These are phyloP conservation scores for Podospora sp. DNA, from an alignment of 495 filamentous ascomycete genomes.

Conservation along the genomic window DNA sequence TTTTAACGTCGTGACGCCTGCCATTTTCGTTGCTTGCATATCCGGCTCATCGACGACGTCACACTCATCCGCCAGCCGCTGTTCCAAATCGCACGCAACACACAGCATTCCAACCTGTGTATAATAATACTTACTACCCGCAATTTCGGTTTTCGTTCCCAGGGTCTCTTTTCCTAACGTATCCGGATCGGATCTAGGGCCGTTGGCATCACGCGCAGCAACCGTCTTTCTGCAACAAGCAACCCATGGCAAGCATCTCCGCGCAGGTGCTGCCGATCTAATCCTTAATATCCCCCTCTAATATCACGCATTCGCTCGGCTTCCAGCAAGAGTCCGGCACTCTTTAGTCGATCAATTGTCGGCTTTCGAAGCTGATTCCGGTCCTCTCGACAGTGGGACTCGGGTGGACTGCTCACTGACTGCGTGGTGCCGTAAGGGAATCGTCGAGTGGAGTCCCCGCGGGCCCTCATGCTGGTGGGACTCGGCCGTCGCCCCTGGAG, in stretches of 20 bases:
- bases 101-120: neutral
- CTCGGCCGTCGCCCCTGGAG: neutral
- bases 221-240: neutral
- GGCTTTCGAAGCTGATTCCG: neutral
- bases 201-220: too few species aligned
- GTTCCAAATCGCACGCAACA: neutral
- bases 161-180: neutral
- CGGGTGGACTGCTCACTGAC: too few species aligned
- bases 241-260: conserved; percentile 1
- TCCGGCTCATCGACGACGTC: conserved; percentile 7
- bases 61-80: neutral
- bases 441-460: conserved; percentile 2
- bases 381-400: neutral
- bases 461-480: conserved; percentile 10
- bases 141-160: neutral
- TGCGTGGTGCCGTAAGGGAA: conserved; percentile 1
- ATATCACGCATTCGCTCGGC: conserved; percentile 10
- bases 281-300: conserved; percentile 15
- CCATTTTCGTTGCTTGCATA: conserved; percentile 2
- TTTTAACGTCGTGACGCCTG: conserved; percentile 4
- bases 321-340: neutral
- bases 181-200: neutral
- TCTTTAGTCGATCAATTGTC: conserved; percentile 4
- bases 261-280: conserved; percentile 14
- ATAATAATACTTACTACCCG: neutral